phyloP scores from a whole-genome alignment of 2,329 filamentous ascomycete genomes.

The Ascomycota sp. region DNA sequence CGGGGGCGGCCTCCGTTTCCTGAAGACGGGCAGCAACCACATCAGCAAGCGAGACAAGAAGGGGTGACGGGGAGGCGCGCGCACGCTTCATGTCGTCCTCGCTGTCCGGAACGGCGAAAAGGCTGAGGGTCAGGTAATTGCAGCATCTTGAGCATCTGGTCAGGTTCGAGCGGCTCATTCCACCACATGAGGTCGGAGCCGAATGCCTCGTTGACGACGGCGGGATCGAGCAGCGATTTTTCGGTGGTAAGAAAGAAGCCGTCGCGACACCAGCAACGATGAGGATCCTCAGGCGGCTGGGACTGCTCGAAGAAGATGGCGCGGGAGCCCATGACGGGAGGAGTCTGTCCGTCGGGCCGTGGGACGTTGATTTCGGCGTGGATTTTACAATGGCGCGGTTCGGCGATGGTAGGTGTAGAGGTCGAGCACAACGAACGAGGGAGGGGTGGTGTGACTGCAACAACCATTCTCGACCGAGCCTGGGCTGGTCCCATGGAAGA shows the following conservation, averaged over 20 bases:
- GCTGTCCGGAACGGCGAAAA: conserved; percentile 26
- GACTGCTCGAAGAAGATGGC: conserved; percentile 4
- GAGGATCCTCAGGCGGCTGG: conserved; percentile 10
- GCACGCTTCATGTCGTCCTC: conserved; percentile 18
- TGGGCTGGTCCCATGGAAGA: too few relatives aligned
- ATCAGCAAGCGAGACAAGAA: neutral
- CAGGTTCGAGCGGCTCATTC: conserved; percentile 29
- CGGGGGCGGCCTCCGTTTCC: conserved; percentile 12
- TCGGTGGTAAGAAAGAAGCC: conserved; percentile 43
- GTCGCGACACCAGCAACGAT: conserved; percentile 27
- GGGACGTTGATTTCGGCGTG: too few relatives aligned
- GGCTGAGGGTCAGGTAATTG: conserved; percentile 37
- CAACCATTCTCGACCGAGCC: conserved; percentile 3
- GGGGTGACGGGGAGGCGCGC: conserved; percentile 2
- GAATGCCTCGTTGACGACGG: conserved; percentile 34
- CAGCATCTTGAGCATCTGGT: conserved; percentile 30
- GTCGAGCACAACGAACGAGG: conserved; percentile 1
- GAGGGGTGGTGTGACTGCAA: conserved; percentile 1
- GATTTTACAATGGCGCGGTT: conserved; percentile 1
- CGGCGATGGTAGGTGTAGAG: conserved; percentile 1
- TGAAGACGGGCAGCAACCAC: conserved; percentile 4
- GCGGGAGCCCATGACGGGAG: conserved; percentile 4
- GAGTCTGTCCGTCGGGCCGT: too few relatives aligned
- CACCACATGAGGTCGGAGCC: conserved; percentile 39
- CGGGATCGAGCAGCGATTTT: conserved; percentile 29